phyloP scores from a whole-genome alignment of 805 yeast genomes.

The Torulaspora maleeae region DNA sequence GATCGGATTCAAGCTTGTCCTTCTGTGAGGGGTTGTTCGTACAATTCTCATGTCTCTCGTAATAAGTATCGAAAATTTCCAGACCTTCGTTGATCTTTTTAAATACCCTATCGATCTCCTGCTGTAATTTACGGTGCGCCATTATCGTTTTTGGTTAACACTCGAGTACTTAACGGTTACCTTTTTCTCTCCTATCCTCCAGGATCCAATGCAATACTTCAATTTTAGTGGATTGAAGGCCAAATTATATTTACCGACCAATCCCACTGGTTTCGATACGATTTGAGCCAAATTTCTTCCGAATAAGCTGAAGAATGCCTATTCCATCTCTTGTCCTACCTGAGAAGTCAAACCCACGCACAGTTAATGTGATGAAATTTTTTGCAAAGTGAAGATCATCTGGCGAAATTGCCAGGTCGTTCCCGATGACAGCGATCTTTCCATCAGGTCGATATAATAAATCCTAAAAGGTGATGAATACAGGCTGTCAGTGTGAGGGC shows the following conservation, averaged over 20 bases:
- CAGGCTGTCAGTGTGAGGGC: slow-evolving; percentile 1
- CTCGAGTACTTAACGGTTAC: background rate
- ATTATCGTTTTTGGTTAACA: slow-evolving; percentile 19
- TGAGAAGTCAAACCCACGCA: slow-evolving; percentile 5
- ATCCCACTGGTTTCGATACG: background rate
- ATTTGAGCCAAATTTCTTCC: background rate
- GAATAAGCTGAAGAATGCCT: background rate
- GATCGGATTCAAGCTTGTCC: slow-evolving; percentile 87
- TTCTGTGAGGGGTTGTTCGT: slow-evolving; percentile 78
- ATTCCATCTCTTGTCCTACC: slow-evolving; percentile 1
- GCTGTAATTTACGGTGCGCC: slow-evolving; percentile 47
- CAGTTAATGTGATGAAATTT: slow-evolving; percentile 2
- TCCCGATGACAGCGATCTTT: slow-evolving; percentile 2
- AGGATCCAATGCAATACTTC: background rate
- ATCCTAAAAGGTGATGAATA: slow-evolving; percentile 9
- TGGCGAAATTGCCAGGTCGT: background rate
- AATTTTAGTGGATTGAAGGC: background rate
- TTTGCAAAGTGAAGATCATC: background rate
- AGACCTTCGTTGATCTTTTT: slow-evolving; percentile 86
- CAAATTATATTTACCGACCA: background rate
- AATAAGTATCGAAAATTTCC: slow-evolving; percentile 73
- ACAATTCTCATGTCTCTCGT: slow-evolving; percentile 77
- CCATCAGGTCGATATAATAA: slow-evolving; percentile 3
- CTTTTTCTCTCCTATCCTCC: background rate
- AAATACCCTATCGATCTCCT: slow-evolving; percentile 89